Base-by-base conservation (phyloP, 176 grass and related monocot species). In the Luzula sylvatica region DNA sequence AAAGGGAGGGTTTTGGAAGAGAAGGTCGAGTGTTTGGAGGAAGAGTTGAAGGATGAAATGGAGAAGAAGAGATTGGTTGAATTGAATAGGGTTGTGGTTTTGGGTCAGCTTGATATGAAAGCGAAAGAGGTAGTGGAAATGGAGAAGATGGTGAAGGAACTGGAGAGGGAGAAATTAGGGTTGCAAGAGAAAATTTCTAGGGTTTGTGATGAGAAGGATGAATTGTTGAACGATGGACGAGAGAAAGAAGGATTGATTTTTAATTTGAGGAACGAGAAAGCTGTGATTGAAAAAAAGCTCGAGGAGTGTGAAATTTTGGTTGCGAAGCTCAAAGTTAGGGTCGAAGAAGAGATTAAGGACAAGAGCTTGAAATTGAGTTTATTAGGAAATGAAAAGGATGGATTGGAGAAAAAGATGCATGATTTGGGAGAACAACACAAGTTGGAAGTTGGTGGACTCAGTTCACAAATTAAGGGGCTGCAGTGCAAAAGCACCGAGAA, bases 151-250 rank as follows among this genome's bases (percentile, higher is more conserved):
- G 60, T 64, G 16, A 22, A 50, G 17, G 11, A 64, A 3, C 26
- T 64, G 60, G 60, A 64, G 60, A 64, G 12, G 43, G 42, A 8
- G 15, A 64, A 35, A 22, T 29, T 27, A 1, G 60, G 0, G 1
- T 3, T 73, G 43, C 65, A 55, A 35, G 26, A 12, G 13, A 46
- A n/a, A 18, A 3, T 78, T 23, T 19, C 22, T 1, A 15, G 0
- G 14, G 30, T 72, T 55, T 29, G 58, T 27, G 4, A 24, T 2
- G 74, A 93, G 47, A 93, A 86, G 52, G 70, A 65, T 39, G 19
- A 8, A 7, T 40, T 38, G 2, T 8, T 53, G 14, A 7, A 4
- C 15, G 17, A 30, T 28, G 30, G 15, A 0, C 2, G 1, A 19
- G 17, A 47, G 18, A 77, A 78, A 56, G 61, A 69, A 42, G 69